These are phyloP conservation scores for Arxiozyma bovina DNA, from an alignment of 1,139 yeast species.

Conservation along the genomic window DNA sequence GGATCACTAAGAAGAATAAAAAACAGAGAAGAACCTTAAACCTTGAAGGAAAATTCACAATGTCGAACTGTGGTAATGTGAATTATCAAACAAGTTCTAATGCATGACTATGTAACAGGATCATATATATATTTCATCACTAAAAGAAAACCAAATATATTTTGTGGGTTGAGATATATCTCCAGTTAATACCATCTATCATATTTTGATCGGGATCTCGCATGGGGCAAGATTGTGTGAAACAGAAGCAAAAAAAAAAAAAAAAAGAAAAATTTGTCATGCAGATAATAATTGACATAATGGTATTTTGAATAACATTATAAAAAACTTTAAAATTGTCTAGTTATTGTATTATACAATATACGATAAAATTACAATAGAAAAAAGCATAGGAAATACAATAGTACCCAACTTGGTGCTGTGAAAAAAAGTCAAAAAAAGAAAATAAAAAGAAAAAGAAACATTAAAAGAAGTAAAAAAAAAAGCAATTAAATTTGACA, in stretches of 20 bases:
- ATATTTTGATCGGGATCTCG: neutral
- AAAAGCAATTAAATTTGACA: neutral
- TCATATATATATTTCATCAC: neutral
- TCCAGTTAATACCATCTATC: neutral
- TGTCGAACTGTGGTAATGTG: too few species aligned
- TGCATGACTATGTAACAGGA: neutral
- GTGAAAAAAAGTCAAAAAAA: neutral
- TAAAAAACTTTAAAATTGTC: neutral
- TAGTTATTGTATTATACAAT: neutral
- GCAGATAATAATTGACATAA: neutral
- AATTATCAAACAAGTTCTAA: neutral
- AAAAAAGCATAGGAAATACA: neutral
- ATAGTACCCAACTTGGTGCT: neutral
- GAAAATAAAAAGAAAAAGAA: too few species aligned
- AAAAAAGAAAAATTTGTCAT: neutral
- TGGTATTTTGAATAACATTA: neutral
- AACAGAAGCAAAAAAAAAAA: neutral
- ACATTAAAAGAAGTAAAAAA: neutral
- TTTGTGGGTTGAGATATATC: neutral
- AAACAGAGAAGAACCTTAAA: too few species aligned
- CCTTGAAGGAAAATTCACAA: neutral
- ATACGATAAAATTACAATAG: too few species aligned
- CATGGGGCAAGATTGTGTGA: neutral
- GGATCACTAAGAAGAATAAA: too few species aligned
- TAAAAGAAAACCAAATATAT: too few species aligned